Percentiles rank a stretch among this genome's conserved stretches.
Evolutionary conservation across 2,329 filamentous ascomycete genomes (phyloP).

Genomic region (Penicillium sp.): DNA sequence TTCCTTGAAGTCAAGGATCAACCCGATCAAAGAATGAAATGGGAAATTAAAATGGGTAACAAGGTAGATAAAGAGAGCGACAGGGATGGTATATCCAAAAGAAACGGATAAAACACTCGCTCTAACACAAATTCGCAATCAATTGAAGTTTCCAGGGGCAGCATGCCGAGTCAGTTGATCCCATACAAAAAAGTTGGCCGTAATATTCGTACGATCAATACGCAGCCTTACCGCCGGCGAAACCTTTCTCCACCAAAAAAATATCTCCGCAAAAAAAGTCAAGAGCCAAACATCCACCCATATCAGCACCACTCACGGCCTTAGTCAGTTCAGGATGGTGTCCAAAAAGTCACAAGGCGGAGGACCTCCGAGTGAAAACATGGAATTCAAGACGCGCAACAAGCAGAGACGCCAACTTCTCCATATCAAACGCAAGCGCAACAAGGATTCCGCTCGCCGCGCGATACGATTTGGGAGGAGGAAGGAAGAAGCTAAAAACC

Average conservation of each 20-base stretch:
- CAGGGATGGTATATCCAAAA: background rate
- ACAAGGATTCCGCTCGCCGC: slow-evolving; percentile 73
- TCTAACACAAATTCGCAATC: background rate
- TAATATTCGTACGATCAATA: slow-evolving; percentile 9
- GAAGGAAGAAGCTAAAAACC: slow-evolving; percentile 84
- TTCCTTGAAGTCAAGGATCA: slow-evolving; percentile 12
- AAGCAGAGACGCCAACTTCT: slow-evolving; percentile 80
- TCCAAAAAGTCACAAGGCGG: slow-evolving; percentile 49
- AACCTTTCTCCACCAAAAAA: slow-evolving; percentile 21
- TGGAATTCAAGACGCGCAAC: slow-evolving; percentile 68
- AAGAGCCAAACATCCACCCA: slow-evolving; percentile 15
- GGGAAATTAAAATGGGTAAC: background rate
- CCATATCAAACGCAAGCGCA: slow-evolving; percentile 79
- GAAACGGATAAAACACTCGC: background rate
- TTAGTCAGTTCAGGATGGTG: slow-evolving; percentile 49
- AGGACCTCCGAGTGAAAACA: slow-evolving; percentile 50
- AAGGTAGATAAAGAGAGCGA: background rate
- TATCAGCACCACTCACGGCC: background rate
- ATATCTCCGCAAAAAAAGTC: slow-evolving; percentile 20
- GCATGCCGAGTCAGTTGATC: slow-evolving; percentile 2
- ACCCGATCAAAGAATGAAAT: background rate
- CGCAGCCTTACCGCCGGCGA: slow-evolving; percentile 13
- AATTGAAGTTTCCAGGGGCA: slow-evolving; percentile 10
- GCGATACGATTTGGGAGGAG: slow-evolving; percentile 78
- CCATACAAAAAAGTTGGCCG: background rate